Percentiles rank a stretch among this genome's conserved stretches.
Evolutionary conservation across 2,329 filamentous ascomycete species (phyloP).

Genomic region (Thermothelomyces thermophilus): DNA sequence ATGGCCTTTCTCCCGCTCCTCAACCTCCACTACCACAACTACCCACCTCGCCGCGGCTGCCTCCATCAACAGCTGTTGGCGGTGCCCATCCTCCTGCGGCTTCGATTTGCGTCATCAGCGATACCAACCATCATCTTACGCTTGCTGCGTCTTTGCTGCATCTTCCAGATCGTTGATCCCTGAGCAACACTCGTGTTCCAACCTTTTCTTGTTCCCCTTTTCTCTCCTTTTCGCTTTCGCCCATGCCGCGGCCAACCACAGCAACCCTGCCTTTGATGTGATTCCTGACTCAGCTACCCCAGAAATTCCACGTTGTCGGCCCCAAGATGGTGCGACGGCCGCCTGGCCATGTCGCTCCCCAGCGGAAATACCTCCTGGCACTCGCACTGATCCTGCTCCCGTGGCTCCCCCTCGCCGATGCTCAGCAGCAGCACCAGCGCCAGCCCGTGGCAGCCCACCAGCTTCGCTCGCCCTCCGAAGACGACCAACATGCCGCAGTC

Average conservation of each 20-base stretch:
- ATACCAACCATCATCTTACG: not conserved
- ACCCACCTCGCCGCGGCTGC: not conserved
- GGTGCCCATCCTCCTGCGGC: not conserved
- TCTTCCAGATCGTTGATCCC: not conserved
- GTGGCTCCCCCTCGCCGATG: slow-evolving; percentile 49
- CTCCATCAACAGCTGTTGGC: not conserved
- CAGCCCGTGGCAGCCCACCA: slow-evolving; percentile 13
- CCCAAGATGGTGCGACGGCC: slow-evolving; percentile 58
- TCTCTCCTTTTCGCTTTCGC: slow-evolving; percentile 1
- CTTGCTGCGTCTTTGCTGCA: no score
- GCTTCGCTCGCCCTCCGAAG: slow-evolving; percentile 20
- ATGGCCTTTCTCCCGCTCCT: slow-evolving; percentile 15
- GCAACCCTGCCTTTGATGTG: slow-evolving; percentile 18
- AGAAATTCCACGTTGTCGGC: slow-evolving; percentile 24
- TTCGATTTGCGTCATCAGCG: not conserved
- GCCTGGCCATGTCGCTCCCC: slow-evolving; percentile 46
- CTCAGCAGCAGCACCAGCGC: slow-evolving; percentile 55
- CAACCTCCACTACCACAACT: not conserved
- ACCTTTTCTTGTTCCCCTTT: no score
- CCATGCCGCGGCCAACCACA: slow-evolving; percentile 1
- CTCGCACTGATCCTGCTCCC: slow-evolving; percentile 53
- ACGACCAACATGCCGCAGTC: slow-evolving; percentile 19
- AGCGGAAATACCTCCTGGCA: slow-evolving; percentile 46
- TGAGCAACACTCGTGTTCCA: not conserved
- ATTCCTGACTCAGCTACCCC: slow-evolving; percentile 18